A percentile compares a stretch with the other conserved stretches of the same genome.
Evolutionary conservation across 805 yeast genomes (phyloP).

Genomic region (Cyberlindnera euphorbiae): DNA sequence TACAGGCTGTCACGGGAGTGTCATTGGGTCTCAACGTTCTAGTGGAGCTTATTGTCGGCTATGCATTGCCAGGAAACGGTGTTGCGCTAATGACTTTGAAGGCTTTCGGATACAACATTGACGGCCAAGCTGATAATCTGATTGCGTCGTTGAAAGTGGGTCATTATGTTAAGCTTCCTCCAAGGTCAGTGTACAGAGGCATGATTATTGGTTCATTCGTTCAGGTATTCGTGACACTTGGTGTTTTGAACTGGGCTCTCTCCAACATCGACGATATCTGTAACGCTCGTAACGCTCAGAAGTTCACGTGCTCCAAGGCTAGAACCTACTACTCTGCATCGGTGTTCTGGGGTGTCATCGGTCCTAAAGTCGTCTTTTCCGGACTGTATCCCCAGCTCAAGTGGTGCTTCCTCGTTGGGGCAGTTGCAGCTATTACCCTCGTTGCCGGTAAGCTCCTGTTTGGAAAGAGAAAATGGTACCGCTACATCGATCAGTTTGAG

Average conservation of each 20-base stretch:
- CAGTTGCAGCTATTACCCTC: conserved; percentile 30
- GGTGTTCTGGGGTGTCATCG: conserved; percentile 52
- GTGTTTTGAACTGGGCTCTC: conserved; percentile 33
- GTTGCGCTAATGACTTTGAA: conserved; percentile 47
- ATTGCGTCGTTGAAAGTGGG: conserved; percentile 39
- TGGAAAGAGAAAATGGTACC: conserved; percentile 7
- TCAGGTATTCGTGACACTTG: conserved; percentile 27
- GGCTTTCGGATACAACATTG: conserved; percentile 53
- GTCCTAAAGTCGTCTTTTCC: conserved; percentile 50
- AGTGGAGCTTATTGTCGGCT: conserved; percentile 53
- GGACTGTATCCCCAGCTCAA: conserved; percentile 56
- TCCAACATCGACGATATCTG: conserved; percentile 32
- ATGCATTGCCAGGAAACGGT: conserved; percentile 47
- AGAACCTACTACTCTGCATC: conserved; percentile 35
- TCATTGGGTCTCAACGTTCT: conserved; percentile 46
- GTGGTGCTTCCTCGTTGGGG: conserved; percentile 62
- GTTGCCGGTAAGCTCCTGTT: conserved; percentile 26
- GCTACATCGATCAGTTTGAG: conserved; percentile 26
- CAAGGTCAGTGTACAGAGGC: conserved; percentile 50
- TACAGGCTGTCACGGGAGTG: conserved; percentile 45
- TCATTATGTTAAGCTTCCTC: conserved; percentile 56
- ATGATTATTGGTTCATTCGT: conserved; percentile 32
- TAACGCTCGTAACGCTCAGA: conserved; percentile 30
- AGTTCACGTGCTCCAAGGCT: conserved; percentile 37
- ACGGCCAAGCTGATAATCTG: conserved; percentile 59